phyloP scores from a whole-genome alignment of 2,329 filamentous ascomycete genomes.

The Colletotrichum orchidophilum region DNA sequence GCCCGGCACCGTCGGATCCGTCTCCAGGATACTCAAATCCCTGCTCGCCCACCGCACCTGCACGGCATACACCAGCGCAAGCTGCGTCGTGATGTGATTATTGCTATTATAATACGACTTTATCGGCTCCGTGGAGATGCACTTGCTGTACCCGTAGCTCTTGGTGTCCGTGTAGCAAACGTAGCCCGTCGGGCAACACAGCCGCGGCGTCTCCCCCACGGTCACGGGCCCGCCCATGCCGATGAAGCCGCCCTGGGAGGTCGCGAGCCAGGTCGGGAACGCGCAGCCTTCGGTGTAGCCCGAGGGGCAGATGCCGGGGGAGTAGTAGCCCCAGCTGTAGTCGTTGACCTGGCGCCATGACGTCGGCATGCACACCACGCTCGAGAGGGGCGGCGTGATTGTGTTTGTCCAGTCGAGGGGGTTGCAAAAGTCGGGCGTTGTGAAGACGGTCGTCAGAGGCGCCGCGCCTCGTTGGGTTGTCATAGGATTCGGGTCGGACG shows the following conservation, averaged over 20 bases:
- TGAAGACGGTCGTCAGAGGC: slow-evolving; percentile 31
- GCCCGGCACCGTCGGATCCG: slow-evolving; percentile 36
- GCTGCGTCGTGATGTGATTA: slow-evolving; percentile 4
- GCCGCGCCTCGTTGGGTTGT: slow-evolving; percentile 24
- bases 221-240: slow-evolving; percentile 12
- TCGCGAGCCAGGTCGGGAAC: slow-evolving; percentile 18
- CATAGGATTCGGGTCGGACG: slow-evolving; percentile 17
- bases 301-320: slow-evolving; percentile 32
- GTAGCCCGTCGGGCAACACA: slow-evolving; percentile 27
- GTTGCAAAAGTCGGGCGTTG: slow-evolving; percentile 29
- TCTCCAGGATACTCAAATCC: slow-evolving; percentile 34
- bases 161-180: slow-evolving; percentile 18
- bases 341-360: slow-evolving; percentile 28
- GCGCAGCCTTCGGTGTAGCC: slow-evolving; percentile 32
- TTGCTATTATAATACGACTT: slow-evolving; percentile 5
- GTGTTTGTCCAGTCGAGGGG: slow-evolving; percentile 24
- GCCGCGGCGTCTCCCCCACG: slow-evolving; percentile 17
- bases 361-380: slow-evolving; percentile 27
- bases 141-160: slow-evolving; percentile 29
- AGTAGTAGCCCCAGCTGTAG: slow-evolving; percentile 34
- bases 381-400: slow-evolving; percentile 26
- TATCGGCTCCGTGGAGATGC: slow-evolving; percentile 30
- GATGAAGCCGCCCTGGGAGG: background rate
- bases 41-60: slow-evolving; percentile 37
- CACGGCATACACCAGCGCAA: slow-evolving; percentile 32